Percentiles rank a stretch among this genome's conserved stretches.
Evolutionary conservation across 805 yeast genomes (phyloP).

Genomic region (Vanderwaltozyma verrucispora): DNA sequence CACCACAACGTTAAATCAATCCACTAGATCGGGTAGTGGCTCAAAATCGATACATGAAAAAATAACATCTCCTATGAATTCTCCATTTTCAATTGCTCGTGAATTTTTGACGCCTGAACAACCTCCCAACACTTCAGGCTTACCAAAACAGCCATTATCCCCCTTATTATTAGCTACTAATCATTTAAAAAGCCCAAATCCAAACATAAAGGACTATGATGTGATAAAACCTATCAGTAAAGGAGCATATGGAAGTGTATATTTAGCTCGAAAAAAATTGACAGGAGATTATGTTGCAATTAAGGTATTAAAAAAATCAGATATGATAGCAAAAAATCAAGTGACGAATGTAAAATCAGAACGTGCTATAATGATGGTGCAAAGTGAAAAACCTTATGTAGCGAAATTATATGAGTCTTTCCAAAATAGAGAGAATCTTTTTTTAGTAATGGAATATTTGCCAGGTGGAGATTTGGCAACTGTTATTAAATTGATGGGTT

Average conservation of each 20-base stretch:
- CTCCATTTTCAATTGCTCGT: slow-evolving; percentile 40
- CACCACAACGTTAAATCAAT: neutral
- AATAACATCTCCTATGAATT: slow-evolving; percentile 38
- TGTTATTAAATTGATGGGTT: slow-evolving; percentile 69
- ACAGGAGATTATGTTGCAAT: slow-evolving; percentile 96
- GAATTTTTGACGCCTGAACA: slow-evolving; percentile 33
- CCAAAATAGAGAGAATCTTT: slow-evolving; percentile 78
- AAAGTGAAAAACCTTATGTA: slow-evolving; percentile 85
- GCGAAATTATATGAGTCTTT: slow-evolving; percentile 83
- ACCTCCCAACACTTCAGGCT: slow-evolving; percentile 12
- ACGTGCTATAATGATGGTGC: slow-evolving; percentile 96
- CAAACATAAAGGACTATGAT: slow-evolving; percentile 81
- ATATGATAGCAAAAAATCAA: slow-evolving; percentile 96
- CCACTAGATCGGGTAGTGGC: slow-evolving; percentile 6
- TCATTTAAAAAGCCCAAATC: slow-evolving; percentile 43
- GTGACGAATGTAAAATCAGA: slow-evolving; percentile 91
- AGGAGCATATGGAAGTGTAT: slow-evolving; percentile 97
- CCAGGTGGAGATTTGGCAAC: slow-evolving; percentile 96
- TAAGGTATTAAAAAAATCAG: slow-evolving; percentile 81
- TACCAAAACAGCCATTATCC: slow-evolving; percentile 58
- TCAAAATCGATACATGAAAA: slow-evolving; percentile 18
- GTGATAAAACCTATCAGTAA: slow-evolving; percentile 86
- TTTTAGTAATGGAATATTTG: slow-evolving; percentile 90
- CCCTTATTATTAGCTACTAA: slow-evolving; percentile 67
- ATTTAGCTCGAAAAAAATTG: slow-evolving; percentile 65